Percentiles rank a stretch among this genome's conserved stretches.
phyloP scores from a whole-genome alignment of 345 rosid genomes.

The Chamaenerion angustifolium region DNA sequence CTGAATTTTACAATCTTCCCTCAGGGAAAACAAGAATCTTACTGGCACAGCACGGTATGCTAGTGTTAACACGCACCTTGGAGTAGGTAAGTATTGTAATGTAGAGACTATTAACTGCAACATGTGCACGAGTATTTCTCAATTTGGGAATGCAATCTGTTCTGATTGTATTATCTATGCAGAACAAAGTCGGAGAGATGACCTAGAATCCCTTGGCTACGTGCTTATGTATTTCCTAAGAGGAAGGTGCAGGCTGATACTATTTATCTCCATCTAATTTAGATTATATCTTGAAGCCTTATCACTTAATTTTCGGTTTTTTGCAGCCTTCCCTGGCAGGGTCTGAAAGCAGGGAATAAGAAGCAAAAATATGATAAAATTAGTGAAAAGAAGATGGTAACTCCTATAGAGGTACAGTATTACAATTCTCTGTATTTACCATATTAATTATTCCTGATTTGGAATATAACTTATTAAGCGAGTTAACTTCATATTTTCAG shows the following conservation, averaged over 20 bases:
- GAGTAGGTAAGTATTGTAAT: constrained; percentile 46
- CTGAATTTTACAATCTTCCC: constrained; percentile 3
- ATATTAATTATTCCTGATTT: not conserved
- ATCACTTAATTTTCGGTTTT: constrained; percentile 2
- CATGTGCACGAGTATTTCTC: not conserved
- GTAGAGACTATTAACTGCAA: not conserved
- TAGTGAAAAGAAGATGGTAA: constrained; percentile 89
- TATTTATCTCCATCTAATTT: not conserved
- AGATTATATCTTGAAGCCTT: constrained; percentile 2
- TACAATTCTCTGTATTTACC: not conserved
- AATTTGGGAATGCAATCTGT: not conserved
- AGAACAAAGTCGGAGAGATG: constrained; percentile 99
- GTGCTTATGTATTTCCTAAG: constrained; percentile 89
- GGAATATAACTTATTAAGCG: not conserved
- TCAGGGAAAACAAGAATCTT: constrained; percentile 87
- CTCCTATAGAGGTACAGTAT: constrained; percentile 62
- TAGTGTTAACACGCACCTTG: constrained; percentile 91
- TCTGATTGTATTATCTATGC: constrained; percentile 9
- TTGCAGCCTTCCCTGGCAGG: constrained; percentile 95
- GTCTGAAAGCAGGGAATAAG: constrained; percentile 82
- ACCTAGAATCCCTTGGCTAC: constrained; percentile 93
- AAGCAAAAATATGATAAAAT: constrained; percentile 96
- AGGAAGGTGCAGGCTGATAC: constrained; percentile 49
- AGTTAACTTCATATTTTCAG: constrained; percentile 16
- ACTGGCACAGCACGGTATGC: constrained; percentile 96